Percentiles rank a stretch among this genome's conserved stretches.
phyloP scores from a whole-genome alignment of 2,329 filamentous ascomycete species.

The Chalaropsis ovoidea region DNA sequence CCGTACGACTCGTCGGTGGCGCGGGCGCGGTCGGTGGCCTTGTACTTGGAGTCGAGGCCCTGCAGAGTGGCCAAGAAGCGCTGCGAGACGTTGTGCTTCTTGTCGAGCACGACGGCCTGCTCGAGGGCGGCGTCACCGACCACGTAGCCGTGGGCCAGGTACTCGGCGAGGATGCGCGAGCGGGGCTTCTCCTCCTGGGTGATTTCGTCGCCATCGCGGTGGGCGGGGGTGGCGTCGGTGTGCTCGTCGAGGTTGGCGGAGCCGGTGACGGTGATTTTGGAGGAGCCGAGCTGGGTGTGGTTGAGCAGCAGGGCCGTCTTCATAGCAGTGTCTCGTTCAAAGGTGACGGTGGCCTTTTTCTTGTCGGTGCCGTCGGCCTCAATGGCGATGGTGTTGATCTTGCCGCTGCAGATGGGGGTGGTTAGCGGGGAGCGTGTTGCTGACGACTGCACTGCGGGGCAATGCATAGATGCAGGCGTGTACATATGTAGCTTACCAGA shows the following conservation, averaged over 20 bases:
- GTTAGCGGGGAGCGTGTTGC: background rate
- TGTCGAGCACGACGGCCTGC: constrained; percentile 75
- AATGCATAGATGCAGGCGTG: no score
- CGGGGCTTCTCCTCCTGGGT: constrained; percentile 95
- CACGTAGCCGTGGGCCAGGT: constrained; percentile 88
- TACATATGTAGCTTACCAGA: constrained; percentile 51
- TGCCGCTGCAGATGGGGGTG: constrained; percentile 52
- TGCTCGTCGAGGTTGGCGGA: constrained; percentile 54
- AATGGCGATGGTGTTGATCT: constrained; percentile 76
- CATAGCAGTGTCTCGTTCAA: constrained; percentile 92
- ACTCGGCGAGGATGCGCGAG: constrained; percentile 86
- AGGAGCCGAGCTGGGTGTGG: constrained; percentile 85
- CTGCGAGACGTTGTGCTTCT: constrained; percentile 73
- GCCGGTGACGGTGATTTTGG: constrained; percentile 67
- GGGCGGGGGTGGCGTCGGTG: constrained; percentile 35
- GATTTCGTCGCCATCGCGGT: constrained; percentile 49
- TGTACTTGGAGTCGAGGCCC: constrained; percentile 73
- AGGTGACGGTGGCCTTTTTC: constrained; percentile 84
- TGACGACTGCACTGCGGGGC: background rate
- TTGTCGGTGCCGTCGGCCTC: constrained; percentile 49
- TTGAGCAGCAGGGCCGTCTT: constrained; percentile 95
- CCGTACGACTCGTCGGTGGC: constrained; percentile 77
- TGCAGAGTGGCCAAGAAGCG: constrained; percentile 69
- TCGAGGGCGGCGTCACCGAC: constrained; percentile 67
- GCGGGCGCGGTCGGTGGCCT: constrained; percentile 77